These are phyloP conservation scores for Talaromyces amestolkiae DNA, from an alignment of 2,329 filamentous ascomycete genomes.

Conservation along the genomic window DNA sequence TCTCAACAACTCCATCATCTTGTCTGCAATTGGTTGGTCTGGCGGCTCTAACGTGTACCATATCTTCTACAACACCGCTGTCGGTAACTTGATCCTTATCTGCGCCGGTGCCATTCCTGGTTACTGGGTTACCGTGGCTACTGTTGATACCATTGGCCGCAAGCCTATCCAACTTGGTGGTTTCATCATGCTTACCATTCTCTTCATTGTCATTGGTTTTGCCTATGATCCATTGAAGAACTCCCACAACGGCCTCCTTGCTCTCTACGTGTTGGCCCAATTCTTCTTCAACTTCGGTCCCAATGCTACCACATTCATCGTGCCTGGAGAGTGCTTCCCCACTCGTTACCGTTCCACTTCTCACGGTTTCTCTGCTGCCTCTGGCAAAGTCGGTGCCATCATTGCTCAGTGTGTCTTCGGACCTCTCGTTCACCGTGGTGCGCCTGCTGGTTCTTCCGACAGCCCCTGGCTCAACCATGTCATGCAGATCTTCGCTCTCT, in stretches of 20 bases:
- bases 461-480: slow-evolving; percentile 69
- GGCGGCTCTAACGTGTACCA: slow-evolving; percentile 64
- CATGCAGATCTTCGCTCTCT: slow-evolving; percentile 74
- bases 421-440: slow-evolving; percentile 59
- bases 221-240: slow-evolving; percentile 41
- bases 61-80: slow-evolving; percentile 68
- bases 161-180: slow-evolving; percentile 71
- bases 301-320: slow-evolving; percentile 63
- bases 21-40: slow-evolving; percentile 69
- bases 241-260: slow-evolving; percentile 52
- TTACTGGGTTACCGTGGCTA: slow-evolving; percentile 76
- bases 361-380: slow-evolving; percentile 65
- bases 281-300: slow-evolving; percentile 57
- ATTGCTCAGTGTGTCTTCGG: slow-evolving; percentile 65
- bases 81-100: slow-evolving; percentile 76
- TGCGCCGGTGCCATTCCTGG: slow-evolving; percentile 76
- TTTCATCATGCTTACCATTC: slow-evolving; percentile 59
- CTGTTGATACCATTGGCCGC: slow-evolving; percentile 70
- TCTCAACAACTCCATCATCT: slow-evolving; percentile 72
- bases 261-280: slow-evolving; percentile 62
- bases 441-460: slow-evolving; percentile 50
- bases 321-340: slow-evolving; percentile 64
- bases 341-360: slow-evolving; percentile 63
- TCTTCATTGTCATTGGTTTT: slow-evolving; percentile 65
- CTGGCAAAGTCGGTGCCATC: slow-evolving; percentile 67